Base-by-base conservation (phyloP, 768 basidiomycete species). In the Candolleomyces efflorescens region DNA sequence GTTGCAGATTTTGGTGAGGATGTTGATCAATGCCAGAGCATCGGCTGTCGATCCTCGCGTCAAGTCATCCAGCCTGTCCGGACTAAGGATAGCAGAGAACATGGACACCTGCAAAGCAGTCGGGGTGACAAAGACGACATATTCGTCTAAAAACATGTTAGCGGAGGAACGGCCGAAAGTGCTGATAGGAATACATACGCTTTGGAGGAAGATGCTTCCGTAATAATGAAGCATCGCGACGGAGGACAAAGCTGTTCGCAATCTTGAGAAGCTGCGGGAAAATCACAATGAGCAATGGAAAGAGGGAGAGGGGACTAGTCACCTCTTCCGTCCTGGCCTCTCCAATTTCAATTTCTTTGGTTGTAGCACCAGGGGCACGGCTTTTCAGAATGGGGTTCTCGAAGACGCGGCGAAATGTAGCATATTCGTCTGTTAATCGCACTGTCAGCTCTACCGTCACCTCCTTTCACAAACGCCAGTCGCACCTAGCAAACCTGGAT, bases 41-140 rank as follows among this genome's bases (percentile, higher is more conserved):
- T 90, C 86, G 0, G 87, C 87, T 0, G 87, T 90, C 0, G 84
- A 84, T 51, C 85, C 82, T 62, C 86, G 79, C 24, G 88, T 81
- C 5, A 95, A 73, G 50, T 81, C 79, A 59, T 87, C 83, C 24
- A 94, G 70, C 58, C 83, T 83, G 52, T 86, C 83, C 0, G 87
- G 85, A 26, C 84, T 78, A 6, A 99, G 81, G 11, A 98, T 85
- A 44, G 79, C 84, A 10, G 78, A 74, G 65, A 94, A 93, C 64
- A 98, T 87, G 12, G 82, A 76, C 5, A 91, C 70, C 64, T 99
- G 96, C 17, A 97, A 73, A n/a, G 72, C 50, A 0, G 94, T 94
- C 0, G 97, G 96, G 5, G 86, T 86, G 27, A 97, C 79, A 69
- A 98, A 98, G n/a, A 98, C 86, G n/a, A 96, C 90, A 67, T 96